Evolutionary conservation across 495 filamentous ascomycete species (phyloP), one percentile per base, ranked within the genome.

Genomic region (Lasiosphaeria miniovina): DNA sequence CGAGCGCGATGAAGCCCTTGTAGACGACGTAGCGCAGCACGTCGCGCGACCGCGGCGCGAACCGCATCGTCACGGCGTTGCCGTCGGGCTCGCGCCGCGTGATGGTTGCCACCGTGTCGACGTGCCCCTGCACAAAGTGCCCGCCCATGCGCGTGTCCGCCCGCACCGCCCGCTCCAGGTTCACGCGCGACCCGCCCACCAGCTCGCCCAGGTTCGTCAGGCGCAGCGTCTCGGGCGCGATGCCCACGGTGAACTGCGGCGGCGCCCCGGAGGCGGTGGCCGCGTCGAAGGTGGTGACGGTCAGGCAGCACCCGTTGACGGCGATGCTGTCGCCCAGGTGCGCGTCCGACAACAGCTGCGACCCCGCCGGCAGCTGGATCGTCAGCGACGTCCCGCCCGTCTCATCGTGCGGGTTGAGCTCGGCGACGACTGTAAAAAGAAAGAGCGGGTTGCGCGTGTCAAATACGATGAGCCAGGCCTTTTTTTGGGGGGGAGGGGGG

Each of bases 1-100:
- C 95, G 49, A 99, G 80, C 46, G 91, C 90, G 36, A 99, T 85
- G 72, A 91, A 99, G 17, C 95, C 95, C 82, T 99, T 99, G 80
- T 94, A 89, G 3, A 99, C 92, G 24, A 99, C 80, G 68, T 96
- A 97, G 51, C 84, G 76, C 72, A 98, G 67, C 43, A 95, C 83
- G 1, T 74, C 78, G 36, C 62, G 75, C 40, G 89, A 85, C 33
- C 81, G 77, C 7, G 93, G 91, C 70, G 80, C 74, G 61, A 98
- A 83, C n/a, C 93, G 81, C 63, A 97, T 85, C 3, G 90, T 93
- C 40, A 96, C 65, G 2, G 92, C 88, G 72, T 98, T 95, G 48
- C 91, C 90, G 75, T 99, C 95, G 0, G 86, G 86, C 36, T 75
- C 83, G 17, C 85, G 79, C 33, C 80, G 75, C 6, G 86, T 60